Percentiles rank a stretch among this genome's conserved stretches.
Evolutionary conservation across 108 stramenopile species (phyloP).

Genomic region (Hondaea fermentalgiana): DNA sequence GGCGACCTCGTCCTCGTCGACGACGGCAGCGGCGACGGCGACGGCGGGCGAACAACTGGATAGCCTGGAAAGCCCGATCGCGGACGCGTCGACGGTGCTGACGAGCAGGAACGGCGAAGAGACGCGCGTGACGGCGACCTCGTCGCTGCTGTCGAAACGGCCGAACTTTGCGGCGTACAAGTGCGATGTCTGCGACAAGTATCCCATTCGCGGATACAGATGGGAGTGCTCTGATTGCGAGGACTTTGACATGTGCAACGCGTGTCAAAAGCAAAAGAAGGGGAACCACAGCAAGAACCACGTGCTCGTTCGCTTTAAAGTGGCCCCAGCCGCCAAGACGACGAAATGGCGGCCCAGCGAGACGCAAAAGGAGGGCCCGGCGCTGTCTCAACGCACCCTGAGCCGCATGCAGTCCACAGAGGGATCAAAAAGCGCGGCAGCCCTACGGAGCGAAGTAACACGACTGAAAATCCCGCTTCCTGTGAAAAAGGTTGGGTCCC

Average conservation of each 20-base stretch:
- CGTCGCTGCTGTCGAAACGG: not conserved
- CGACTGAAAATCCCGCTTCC: not conserved
- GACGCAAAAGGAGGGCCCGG: not conserved
- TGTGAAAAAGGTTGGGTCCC: not conserved
- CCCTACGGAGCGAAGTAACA: not conserved
- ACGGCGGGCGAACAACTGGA: too few species aligned
- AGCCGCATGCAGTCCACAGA: not conserved
- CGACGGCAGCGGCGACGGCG: too few species aligned
- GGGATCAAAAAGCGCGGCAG: not conserved
- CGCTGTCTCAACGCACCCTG: not conserved
- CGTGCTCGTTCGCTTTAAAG: not conserved
- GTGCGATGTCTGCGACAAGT: not conserved
- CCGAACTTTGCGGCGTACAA: not conserved
- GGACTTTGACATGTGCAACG: constrained; percentile 13
- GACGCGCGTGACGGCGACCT: not conserved
- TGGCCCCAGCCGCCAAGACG: not conserved
- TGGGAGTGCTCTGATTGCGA: not conserved
- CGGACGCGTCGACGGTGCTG: not conserved
- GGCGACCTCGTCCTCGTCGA: too few species aligned
- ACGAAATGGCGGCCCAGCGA: not conserved
- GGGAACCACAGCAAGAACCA: not conserved
- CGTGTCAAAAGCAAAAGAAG: not conserved
- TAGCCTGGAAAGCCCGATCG: not conserved
- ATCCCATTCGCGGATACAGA: not conserved
- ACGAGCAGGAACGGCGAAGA: not conserved